These are phyloP conservation scores for Neurospora sp. DNA, from an alignment of 495 filamentous ascomycete species.

Conservation along the genomic window DNA sequence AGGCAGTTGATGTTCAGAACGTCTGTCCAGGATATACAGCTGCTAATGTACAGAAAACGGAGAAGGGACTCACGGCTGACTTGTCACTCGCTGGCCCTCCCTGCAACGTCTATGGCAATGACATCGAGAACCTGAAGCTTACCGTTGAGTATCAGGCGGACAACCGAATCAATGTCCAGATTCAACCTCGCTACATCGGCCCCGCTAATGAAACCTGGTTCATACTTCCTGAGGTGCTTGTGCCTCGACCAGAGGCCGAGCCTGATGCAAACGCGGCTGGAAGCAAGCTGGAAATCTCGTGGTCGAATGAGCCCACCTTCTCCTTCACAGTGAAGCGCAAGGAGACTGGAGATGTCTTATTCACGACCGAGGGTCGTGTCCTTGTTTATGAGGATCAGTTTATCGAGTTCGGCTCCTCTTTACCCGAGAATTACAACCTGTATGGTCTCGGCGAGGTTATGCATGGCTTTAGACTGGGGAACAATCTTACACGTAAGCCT, in stretches of 20 bases:
- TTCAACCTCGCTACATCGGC: constrained; percentile 57
- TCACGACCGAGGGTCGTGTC: constrained; percentile 56
- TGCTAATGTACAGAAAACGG: constrained; percentile 44
- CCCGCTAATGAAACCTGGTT: constrained; percentile 59
- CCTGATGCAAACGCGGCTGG: constrained; percentile 18
- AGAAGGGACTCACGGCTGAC: constrained; percentile 47
- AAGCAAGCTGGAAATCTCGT: constrained; percentile 49
- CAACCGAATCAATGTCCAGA: constrained; percentile 66
- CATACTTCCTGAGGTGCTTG: constrained; percentile 50
- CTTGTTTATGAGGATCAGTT: constrained; percentile 80
- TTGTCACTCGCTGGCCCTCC: constrained; percentile 54
- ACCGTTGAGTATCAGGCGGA: constrained; percentile 63
- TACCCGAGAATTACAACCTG: constrained; percentile 64
- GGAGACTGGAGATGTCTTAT: constrained; percentile 56
- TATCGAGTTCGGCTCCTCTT: constrained; percentile 58
- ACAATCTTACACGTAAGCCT: constrained; percentile 58
- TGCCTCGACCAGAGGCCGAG: constrained; percentile 48
- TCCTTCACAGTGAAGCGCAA: constrained; percentile 59
- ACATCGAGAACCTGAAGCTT: constrained; percentile 54
- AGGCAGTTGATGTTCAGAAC: constrained; percentile 60
- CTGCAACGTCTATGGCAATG: constrained; percentile 67
- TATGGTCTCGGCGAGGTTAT: constrained; percentile 80
- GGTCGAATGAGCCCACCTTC: constrained; percentile 58
- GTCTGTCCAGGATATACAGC: constrained; percentile 71
- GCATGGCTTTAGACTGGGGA: constrained; percentile 60